Evolutionary conservation across 441 rosid species (phyloP), one percentile per base, ranked within the genome.

Genomic region (Pelargonium citronellum): DNA sequence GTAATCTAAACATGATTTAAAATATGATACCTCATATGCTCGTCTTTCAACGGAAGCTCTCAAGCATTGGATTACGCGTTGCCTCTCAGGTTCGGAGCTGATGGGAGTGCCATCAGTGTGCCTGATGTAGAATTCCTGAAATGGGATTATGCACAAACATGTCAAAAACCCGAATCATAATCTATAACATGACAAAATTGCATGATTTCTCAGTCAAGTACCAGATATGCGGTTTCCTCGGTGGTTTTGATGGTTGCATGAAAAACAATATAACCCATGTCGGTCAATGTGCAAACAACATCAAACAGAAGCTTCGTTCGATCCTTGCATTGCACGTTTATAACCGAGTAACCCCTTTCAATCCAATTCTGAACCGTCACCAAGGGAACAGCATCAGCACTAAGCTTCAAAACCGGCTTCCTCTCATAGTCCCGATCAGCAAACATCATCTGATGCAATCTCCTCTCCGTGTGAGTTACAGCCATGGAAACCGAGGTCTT

Each of bases 401-500:
- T 17, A 11, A 19, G 11, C 24, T 57, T 57, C 22, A 57, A 16
- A 57, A 57, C 75, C 87, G 80, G 84, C 88, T 77, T 84, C 90
- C 16, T 79, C 62, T 88, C 95, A 67, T 89, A 94, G 79, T 94
- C 98, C 83, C 98, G 85, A 69, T 88, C 95, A 10, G 90, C 98
- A 85, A 91, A 88, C 97, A 91, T 91, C 95, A 94, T 86, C 79
- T 94, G 98, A 87, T 94, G 97, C 79, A 94, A 91, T 81, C 98
- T 87, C 76, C 98, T 84, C 27, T 90, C 96, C 0, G 87, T 84
- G 71, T 91, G 97, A 2, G 86, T 89, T 30, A 74, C 79, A 12
- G 84, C 92, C 10, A 81, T 82, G 66, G 93, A 84, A 19, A 93
- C 86, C 46, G 71, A 84, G 1, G 91, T 89, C 79, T 85, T 57